Evolutionary conservation across 2,329 filamentous ascomycete genomes (phyloP), one percentile per base, ranked within the genome.

Genomic region (Lomentospora prolificans): DNA sequence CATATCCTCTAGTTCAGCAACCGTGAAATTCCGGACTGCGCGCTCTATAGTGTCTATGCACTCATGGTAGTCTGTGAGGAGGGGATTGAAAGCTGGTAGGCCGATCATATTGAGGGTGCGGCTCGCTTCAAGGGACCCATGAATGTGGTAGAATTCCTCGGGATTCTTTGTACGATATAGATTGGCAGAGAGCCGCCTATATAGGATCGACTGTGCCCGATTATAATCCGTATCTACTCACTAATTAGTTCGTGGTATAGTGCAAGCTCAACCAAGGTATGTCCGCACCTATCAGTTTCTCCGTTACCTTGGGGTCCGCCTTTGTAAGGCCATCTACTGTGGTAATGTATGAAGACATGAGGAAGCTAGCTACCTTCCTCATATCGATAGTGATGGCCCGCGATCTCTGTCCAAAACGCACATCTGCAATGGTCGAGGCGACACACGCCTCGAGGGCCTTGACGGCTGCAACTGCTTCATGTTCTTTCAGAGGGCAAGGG

Each of bases 121-220:
- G 8, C 80, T 83, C 3, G 86, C 86, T 61, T 89, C 85, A 0
- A 90, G 69, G 0, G 86, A 89, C 48, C 86, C 86, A 64, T 89
- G 86, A 25, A 89, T 85, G 63, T 90, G 86, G 64, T 87, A 90
- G 63, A 81, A 89, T 64, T 85, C 76, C n/a, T 78, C 80, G 1
- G 74, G 69, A n/a, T 74, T 76, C 64, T 81, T 84, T 7, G 86
- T 88, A 62, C 79, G 75, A 68, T 89, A 89, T 1, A 89, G 69
- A 58, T 88, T 88, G 12, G 86, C 86, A 9, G 86, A 87, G 67
- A 89, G 75, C 58, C 86, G 81, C 8, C 86, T 80, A 64, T 90
- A 90, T 5, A 81, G 72, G 59, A 83, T 81, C 2, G 86, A 87
- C 65, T 90, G 87, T 1, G 87, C 87, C 58, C 79, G 72, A 4